Percentiles rank a stretch among this genome's conserved stretches.
These are phyloP conservation scores for Fusarium ramigenum DNA, from an alignment of 2,329 filamentous ascomycete genomes.

Conservation along the genomic window DNA sequence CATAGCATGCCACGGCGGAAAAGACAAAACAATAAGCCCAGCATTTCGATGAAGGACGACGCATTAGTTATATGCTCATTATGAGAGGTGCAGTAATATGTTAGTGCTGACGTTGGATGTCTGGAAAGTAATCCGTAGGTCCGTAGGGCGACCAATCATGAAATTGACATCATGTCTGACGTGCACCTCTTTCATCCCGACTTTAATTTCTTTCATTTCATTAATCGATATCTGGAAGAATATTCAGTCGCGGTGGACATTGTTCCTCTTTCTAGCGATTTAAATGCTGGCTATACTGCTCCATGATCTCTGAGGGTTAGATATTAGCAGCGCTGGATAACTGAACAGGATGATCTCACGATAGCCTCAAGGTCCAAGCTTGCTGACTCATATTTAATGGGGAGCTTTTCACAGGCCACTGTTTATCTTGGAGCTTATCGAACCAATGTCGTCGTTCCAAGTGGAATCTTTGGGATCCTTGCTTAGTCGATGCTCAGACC, in stretches of 20 bases:
- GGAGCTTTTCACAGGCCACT: neutral
- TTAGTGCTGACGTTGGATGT: slow-evolving; percentile 18
- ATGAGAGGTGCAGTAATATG: too few relatives aligned
- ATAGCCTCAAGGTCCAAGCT: neutral
- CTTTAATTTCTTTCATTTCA: neutral
- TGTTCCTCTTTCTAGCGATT: fast-evolving
- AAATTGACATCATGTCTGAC: neutral
- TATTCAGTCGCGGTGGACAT: fast-evolving
- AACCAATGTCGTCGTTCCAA: neutral
- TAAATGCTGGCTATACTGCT: fast-evolving
- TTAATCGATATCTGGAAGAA: too few relatives aligned
- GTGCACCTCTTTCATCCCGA: neutral
- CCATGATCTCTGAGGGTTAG: fast-evolving
- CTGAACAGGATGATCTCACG: neutral
- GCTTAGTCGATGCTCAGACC: neutral
- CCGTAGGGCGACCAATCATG: neutral
- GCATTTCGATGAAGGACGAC: fast-evolving
- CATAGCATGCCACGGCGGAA: fast-evolving
- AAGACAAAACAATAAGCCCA: fast-evolving
- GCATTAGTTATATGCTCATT: neutral
- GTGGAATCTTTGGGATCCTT: neutral
- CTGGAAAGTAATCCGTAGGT: neutral
- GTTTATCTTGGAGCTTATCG: neutral
- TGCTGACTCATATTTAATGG: neutral
- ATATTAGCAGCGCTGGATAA: fast-evolving